Conservation (phyloP, 2,329 filamentous ascomycete genomes). For the Trichothecium roseum region DNA sequence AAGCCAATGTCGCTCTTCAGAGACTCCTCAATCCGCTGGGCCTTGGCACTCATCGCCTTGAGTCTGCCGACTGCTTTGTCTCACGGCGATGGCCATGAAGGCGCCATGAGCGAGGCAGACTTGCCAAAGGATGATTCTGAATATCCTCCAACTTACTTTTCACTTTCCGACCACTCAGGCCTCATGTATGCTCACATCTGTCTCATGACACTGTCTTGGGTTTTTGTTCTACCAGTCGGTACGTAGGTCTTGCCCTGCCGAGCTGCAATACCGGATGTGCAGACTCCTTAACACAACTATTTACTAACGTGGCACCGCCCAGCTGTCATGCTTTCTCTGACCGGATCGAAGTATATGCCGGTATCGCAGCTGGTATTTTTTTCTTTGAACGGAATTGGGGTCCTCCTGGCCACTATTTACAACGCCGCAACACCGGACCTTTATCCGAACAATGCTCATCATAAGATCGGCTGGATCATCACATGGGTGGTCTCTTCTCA, state of each 20-base stretch:
- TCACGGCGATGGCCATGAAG: slow-evolving; percentile 6
- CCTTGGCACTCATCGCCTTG: not conserved
- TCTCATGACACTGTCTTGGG: slow-evolving; percentile 63
- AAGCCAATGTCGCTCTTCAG: too few relatives aligned
- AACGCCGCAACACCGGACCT: slow-evolving; percentile 74
- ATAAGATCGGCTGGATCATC: slow-evolving; percentile 77
- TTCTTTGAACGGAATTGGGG: slow-evolving; percentile 49
- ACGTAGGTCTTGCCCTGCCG: too few relatives aligned
- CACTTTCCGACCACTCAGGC: slow-evolving; percentile 37
- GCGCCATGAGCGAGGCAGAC: slow-evolving; percentile 5
- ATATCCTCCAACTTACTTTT: slow-evolving; percentile 48
- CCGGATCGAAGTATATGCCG: slow-evolving; percentile 64
- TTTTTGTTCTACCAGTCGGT: slow-evolving; percentile 64
- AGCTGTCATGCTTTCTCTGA: slow-evolving; percentile 82
- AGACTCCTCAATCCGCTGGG: not conserved
- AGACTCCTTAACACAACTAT: too few relatives aligned
- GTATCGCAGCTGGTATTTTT: slow-evolving; percentile 59
- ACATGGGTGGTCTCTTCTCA: slow-evolving; percentile 65
- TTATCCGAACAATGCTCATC: slow-evolving; percentile 80
- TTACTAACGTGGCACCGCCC: slow-evolving; percentile 3
- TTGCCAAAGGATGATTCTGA: slow-evolving; percentile 9
- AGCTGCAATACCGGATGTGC: too few relatives aligned
- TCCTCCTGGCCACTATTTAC: slow-evolving; percentile 61
- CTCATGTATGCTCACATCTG: slow-evolving; percentile 60
- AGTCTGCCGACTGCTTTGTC: slow-evolving; percentile 1